Evolutionary conservation across 208 protist species (phyloP).

Genomic region (Trypanosomatidae sp.): DNA sequence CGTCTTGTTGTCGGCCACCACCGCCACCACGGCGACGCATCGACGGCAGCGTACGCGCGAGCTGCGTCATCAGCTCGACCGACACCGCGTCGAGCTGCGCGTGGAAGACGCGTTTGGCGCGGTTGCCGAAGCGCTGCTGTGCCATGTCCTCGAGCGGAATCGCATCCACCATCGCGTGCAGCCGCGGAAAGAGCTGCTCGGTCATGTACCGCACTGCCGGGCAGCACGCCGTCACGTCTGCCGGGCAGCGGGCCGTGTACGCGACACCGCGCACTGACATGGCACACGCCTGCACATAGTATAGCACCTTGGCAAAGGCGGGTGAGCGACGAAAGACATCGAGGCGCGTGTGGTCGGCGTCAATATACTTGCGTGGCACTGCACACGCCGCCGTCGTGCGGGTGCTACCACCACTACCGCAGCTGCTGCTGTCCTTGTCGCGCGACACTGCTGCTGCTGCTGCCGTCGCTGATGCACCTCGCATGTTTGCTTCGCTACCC

Average conservation of each 20-base stretch:
- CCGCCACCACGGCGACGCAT: not conserved
- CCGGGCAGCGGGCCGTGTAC: constrained; percentile 4
- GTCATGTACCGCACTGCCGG: constrained; percentile 26
- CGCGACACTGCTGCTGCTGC: no score
- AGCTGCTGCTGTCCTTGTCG: no score
- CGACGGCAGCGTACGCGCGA: constrained; percentile 27
- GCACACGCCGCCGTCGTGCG: not conserved
- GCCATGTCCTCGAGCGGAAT: constrained; percentile 69
- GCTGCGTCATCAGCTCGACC: constrained; percentile 21
- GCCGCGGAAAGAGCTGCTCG: constrained; percentile 29
- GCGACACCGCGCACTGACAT: constrained; percentile 1
- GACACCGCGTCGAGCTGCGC: constrained; percentile 24
- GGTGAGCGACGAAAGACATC: constrained; percentile 39
- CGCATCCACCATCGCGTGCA: constrained; percentile 29
- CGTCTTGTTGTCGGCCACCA: not conserved
- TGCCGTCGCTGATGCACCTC: no score
- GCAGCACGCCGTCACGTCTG: constrained; percentile 7
- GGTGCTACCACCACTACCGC: not conserved
- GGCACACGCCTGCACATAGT: constrained; percentile 41
- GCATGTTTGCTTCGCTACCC: not conserved
- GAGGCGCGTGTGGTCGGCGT: constrained; percentile 45
- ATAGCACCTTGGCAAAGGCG: constrained; percentile 51
- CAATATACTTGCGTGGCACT: constrained; percentile 41
- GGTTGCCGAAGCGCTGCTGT: constrained; percentile 83
- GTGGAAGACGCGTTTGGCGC: constrained; percentile 70